These are phyloP conservation scores for Drechmeria coniospora DNA, from an alignment of 2,329 filamentous ascomycete genomes.

Conservation along the genomic window DNA sequence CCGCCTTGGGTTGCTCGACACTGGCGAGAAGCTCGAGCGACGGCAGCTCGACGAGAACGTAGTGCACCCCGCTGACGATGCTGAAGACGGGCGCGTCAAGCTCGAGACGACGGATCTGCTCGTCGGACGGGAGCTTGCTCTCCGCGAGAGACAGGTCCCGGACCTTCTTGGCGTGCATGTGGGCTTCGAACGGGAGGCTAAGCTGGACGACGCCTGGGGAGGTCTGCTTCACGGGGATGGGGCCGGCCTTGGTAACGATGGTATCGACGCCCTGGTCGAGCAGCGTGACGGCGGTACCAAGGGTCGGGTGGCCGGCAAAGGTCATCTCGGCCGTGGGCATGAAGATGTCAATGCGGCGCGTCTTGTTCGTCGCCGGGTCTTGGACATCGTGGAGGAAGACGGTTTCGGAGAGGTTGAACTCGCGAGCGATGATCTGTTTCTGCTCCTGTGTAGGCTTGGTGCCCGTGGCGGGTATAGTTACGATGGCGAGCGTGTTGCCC, in stretches of 20 bases:
- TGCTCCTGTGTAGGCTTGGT: conserved; percentile 30
- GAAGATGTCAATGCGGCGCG: conserved; percentile 42
- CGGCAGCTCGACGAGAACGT: conserved; percentile 48
- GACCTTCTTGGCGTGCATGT: conserved; percentile 35
- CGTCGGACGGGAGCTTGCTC: conserved; percentile 13
- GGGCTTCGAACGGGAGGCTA: conserved; percentile 51
- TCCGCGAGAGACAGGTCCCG: conserved; percentile 12
- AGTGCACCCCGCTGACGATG: conserved; percentile 61
- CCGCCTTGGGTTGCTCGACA: conserved; percentile 16
- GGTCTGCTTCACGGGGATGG: conserved; percentile 28
- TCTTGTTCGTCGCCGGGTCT: conserved; percentile 13
- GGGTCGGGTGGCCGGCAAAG: conserved; percentile 48
- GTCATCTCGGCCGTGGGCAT: conserved; percentile 36
- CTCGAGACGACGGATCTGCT: conserved; percentile 19
- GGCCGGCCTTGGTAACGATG: conserved; percentile 40
- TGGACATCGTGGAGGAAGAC: conserved; percentile 40
- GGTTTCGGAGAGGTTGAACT: conserved; percentile 51
- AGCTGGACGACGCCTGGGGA: conserved; percentile 37
- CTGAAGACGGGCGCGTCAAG: conserved; percentile 36
- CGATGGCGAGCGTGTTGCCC: conserved; percentile 47
- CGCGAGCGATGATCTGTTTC: conserved; percentile 43
- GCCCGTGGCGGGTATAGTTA: conserved; percentile 29
- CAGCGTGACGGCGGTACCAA: conserved; percentile 38
- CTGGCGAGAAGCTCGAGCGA: conserved; percentile 40
- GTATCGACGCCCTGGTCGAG: conserved; percentile 22